A percentile compares a stretch with the other conserved stretches of the same genome.
These are phyloP conservation scores for Colletotrichum musae DNA, from an alignment of 2,329 filamentous ascomycete species.

Conservation along the genomic window DNA sequence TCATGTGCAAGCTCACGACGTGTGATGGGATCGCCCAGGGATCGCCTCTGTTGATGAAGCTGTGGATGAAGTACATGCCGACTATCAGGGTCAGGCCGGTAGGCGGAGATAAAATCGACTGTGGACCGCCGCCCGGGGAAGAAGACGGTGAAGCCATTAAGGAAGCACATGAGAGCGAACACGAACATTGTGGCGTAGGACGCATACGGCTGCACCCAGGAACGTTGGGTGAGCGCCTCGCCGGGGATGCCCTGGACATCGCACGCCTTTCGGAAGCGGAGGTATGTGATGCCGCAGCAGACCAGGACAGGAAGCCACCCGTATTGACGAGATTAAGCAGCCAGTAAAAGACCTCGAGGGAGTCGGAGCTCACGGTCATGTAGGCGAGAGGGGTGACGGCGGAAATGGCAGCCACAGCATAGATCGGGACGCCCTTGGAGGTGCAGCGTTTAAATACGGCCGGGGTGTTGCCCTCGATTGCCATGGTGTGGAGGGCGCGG, in stretches of 20 bases:
- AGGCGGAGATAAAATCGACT: too few relatives aligned
- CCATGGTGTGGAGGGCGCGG: conserved; percentile 57
- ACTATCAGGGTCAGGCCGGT: too few relatives aligned
- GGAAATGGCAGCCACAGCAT: conserved; percentile 61
- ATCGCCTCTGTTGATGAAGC: too few relatives aligned
- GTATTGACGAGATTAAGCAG: conserved; percentile 69
- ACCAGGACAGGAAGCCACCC: conserved; percentile 68
- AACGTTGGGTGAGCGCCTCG: too few relatives aligned
- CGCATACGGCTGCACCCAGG: too few relatives aligned
- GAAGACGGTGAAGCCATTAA: too few relatives aligned
- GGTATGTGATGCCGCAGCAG: conserved; percentile 67
- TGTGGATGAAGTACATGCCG: too few relatives aligned
- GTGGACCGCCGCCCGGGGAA: too few relatives aligned
- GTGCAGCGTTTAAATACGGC: conserved; percentile 4
- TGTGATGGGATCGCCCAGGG: too few relatives aligned
- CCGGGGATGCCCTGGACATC: conserved; percentile 55
- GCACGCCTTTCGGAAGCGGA: conserved; percentile 69
- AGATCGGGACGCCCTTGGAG: conserved; percentile 17
- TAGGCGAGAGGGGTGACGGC: conserved; percentile 75
- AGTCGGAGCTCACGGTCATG: conserved; percentile 68
- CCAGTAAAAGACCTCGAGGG: conserved; percentile 74
- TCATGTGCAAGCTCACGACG: too few relatives aligned
- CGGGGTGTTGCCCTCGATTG: conserved; percentile 10
- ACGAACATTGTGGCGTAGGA: too few relatives aligned
- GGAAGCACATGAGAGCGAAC: too few relatives aligned